Percentiles rank a stretch among this genome's conserved stretches.
Evolutionary conservation across 1,139 yeast species (phyloP).

Genomic region (Sugiyamaella paludigena): DNA sequence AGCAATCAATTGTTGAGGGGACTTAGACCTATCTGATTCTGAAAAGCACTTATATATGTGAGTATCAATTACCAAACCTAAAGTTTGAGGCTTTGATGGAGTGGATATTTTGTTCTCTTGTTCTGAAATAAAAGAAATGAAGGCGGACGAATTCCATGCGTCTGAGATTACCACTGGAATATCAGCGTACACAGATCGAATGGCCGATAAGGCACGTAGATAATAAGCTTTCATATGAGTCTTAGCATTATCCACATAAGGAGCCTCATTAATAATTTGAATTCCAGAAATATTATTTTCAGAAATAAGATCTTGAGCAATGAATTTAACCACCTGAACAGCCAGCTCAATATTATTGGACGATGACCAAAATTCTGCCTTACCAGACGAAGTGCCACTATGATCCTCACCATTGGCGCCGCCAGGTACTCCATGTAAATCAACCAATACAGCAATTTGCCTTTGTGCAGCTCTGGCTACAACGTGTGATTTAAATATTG

Average conservation of each 20-base stretch:
- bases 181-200: constrained; percentile 53
- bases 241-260: constrained; percentile 45
- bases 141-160: constrained; percentile 88
- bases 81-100: constrained; percentile 27
- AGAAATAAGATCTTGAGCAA: constrained; percentile 57
- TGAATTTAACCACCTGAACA: constrained; percentile 52
- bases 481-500: constrained; percentile 47
- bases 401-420: constrained; percentile 89
- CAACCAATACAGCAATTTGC: constrained; percentile 73
- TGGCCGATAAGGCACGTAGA: constrained; percentile 59
- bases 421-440: constrained; percentile 86
- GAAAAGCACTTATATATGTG: constrained; percentile 87
- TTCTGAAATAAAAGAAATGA: constrained; percentile 67
- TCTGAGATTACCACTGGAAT: constrained; percentile 83
- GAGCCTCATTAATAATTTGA: constrained; percentile 84
- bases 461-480: constrained; percentile 54
- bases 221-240: constrained; percentile 59
- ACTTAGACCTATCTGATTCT: constrained; percentile 64
- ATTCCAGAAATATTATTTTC: constrained; percentile 75
- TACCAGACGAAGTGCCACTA: constrained; percentile 63
- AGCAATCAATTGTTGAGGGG: constrained; percentile 60
- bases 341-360: constrained; percentile 47
- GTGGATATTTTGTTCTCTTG: constrained; percentile 37
- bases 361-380: constrained; percentile 64
- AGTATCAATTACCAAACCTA: constrained; percentile 74